Percentiles rank a stretch among this genome's conserved stretches.
Evolutionary conservation across 352 stramenopile genomes (phyloP).

Genomic region (Elongisporangium undulatum): DNA sequence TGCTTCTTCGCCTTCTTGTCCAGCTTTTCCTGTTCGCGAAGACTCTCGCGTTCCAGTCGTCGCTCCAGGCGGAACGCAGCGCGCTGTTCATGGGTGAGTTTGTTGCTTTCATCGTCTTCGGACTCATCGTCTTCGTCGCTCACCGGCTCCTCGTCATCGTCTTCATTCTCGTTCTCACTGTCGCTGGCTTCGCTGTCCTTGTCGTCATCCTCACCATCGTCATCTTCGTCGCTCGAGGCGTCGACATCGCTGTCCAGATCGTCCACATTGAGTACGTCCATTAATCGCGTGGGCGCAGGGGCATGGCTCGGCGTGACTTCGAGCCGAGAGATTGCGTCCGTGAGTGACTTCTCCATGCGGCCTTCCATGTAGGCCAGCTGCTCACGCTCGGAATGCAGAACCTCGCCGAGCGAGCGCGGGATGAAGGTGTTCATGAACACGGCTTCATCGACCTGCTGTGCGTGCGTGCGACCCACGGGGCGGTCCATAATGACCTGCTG

Average conservation of each 20-base stretch:
- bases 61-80: conserved; percentile 83
- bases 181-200: conserved; percentile 15
- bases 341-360: conserved; percentile 81
- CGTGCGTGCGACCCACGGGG: conserved; percentile 46
- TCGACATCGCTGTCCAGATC: conserved; percentile 46
- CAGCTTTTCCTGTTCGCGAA: conserved; percentile 47
- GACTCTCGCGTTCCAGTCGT: conserved; percentile 55
- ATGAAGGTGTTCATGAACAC: conserved; percentile 94
- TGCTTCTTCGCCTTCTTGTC: conserved; percentile 96
- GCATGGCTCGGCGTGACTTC: conserved; percentile 35
- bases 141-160: conserved; percentile 15
- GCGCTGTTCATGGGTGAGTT: conserved; percentile 79
- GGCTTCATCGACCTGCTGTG: conserved; percentile 91
- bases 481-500: conserved; percentile 86
- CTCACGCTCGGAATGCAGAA: conserved; percentile 86
- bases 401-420: conserved; percentile 92
- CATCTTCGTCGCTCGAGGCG: conserved; percentile 42
- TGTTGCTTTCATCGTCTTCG: conserved; percentile 34
- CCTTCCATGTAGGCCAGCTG: conserved; percentile 83
- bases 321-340: conserved; percentile 71
- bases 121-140: conserved; percentile 25
- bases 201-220: conserved; percentile 35
- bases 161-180: conserved; percentile 14
- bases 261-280: conserved; percentile 70
- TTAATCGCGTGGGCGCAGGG: conserved; percentile 39